Base-by-base conservation (phyloP, 1,139 yeast genomes). In the Blastobotrys apis region DNA sequence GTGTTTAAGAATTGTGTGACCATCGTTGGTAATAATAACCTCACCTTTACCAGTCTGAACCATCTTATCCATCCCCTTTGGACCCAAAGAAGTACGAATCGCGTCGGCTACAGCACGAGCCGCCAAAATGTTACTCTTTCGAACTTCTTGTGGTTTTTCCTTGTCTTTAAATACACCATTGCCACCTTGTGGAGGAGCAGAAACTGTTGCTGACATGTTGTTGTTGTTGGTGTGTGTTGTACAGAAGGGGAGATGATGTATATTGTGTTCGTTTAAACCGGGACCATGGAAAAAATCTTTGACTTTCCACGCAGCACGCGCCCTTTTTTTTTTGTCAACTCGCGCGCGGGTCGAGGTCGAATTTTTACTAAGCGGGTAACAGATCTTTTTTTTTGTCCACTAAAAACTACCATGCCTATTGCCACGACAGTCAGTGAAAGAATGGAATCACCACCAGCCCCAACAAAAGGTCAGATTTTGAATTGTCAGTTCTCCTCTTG, bases 11-110 rank as follows among this genome's bases (percentile, higher is more conserved):
- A 88, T 88, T 6, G 97, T 88, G 63, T 94, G 97, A 34, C 99
- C 99, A 68, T 92, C 99, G 65, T 92, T 94, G 52, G 97, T 88
- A 55, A 94, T 90, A 60, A 92, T 84, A 56, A 92, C 85, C 61
- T 92, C 92, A 32, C 97, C 97, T 42, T 77, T 77, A 45, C 90
- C 84, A 26, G 97, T 88, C 67, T 86, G 88, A 69, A 68, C 68
- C 98, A 92, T 92, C 72, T 94, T 94, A 66, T 92, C 99, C 98
- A 92, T 92, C 50, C 99, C 98, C 66, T 88, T 90, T 43, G 99
- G 99, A 29, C 99, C 99, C 48, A 92, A 72, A 9, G 97, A 88
- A 3, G 99, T 92, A 66, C 98, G 78, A 62, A 92, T 88, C 43
- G 98, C 98, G 67, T 94, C 98, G 2, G 97, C 92, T 33, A 94